phyloP scores from a whole-genome alignment of 2,329 filamentous ascomycete species.

The Daldinia sp. region DNA sequence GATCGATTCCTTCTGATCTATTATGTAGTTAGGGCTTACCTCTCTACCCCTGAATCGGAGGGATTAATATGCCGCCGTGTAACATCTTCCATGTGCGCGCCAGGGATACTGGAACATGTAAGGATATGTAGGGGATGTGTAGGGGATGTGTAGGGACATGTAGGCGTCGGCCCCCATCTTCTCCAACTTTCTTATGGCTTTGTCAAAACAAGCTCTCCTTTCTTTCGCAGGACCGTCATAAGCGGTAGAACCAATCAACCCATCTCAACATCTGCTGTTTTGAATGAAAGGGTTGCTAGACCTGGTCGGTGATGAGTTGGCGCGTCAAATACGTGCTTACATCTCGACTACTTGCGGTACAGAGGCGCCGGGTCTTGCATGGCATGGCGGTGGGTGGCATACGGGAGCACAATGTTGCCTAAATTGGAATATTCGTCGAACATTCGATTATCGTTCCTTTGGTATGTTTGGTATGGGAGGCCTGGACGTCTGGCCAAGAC shows the following conservation, averaged over 20 bases:
- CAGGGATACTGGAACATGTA: slow-evolving; percentile 28
- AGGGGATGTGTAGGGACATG: background rate
- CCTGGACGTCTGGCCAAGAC: slow-evolving; percentile 32
- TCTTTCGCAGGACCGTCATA: slow-evolving; percentile 39
- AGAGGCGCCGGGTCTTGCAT: slow-evolving; percentile 11
- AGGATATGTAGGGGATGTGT: background rate
- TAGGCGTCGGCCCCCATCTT: slow-evolving; percentile 42
- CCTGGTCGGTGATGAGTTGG: slow-evolving; percentile 28
- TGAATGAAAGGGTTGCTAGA: slow-evolving; percentile 33
- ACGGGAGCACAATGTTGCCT: slow-evolving; percentile 14
- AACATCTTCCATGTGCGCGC: slow-evolving; percentile 40
- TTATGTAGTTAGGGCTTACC: slow-evolving; percentile 47
- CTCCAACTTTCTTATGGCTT: slow-evolving; percentile 36
- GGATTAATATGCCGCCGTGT: slow-evolving; percentile 48
- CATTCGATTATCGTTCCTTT: slow-evolving; percentile 22
- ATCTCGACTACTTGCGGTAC: slow-evolving; percentile 7
- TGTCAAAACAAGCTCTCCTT: slow-evolving; percentile 44
- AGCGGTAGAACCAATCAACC: slow-evolving; percentile 32
- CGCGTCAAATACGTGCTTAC: slow-evolving; percentile 17
- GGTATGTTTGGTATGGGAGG: slow-evolving; percentile 8
- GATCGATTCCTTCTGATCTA: slow-evolving; percentile 41
- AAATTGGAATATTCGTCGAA: slow-evolving; percentile 31
- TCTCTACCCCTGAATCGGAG: slow-evolving; percentile 46
- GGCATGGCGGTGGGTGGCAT: background rate
- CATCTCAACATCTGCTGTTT: slow-evolving; percentile 12